Evolutionary conservation across 306 rosid genomes (phyloP).

Genomic region (Begonia masoniana): DNA sequence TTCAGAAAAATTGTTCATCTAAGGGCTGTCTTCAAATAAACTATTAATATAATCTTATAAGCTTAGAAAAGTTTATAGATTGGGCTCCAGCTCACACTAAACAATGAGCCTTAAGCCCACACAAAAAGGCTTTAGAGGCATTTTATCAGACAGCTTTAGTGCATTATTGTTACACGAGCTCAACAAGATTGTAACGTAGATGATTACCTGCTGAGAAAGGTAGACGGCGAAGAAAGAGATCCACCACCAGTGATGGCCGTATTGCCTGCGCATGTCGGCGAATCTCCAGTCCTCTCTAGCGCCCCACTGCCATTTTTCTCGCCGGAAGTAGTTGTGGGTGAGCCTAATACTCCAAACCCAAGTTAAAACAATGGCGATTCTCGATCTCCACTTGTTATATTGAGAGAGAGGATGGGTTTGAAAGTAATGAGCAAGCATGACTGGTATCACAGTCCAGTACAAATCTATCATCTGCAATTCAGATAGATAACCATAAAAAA

Average conservation of each 20-base stretch:
- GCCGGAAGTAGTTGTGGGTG: constrained; percentile 68
- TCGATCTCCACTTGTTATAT: constrained; percentile 57
- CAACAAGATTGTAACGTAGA: background rate
- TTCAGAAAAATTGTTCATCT: no score
- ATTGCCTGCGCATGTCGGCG: constrained; percentile 56
- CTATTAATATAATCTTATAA: no score
- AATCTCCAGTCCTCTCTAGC: constrained; percentile 93
- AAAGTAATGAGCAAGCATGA: constrained; percentile 66
- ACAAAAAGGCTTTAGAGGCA: background rate
- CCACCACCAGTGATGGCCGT: constrained; percentile 89
- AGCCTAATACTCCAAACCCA: constrained; percentile 81
- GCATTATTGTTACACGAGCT: no score
- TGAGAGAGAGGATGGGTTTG: constrained; percentile 62
- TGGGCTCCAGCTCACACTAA: no score
- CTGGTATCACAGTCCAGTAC: constrained; percentile 87
- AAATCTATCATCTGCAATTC: constrained; percentile 72
- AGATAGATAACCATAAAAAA: background rate
- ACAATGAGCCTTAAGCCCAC: no score
- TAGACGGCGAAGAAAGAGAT: constrained; percentile 73
- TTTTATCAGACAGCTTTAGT: background rate
- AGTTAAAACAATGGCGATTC: constrained; percentile 39
- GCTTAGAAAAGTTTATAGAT: no score
- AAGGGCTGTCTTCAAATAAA: no score
- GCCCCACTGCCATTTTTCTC: constrained; percentile 91
- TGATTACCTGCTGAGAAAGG: constrained; percentile 68